Evolutionary conservation across 331 rosid species (phyloP), one percentile per base, ranked within the genome.

Genomic region (Acacia concinna): DNA sequence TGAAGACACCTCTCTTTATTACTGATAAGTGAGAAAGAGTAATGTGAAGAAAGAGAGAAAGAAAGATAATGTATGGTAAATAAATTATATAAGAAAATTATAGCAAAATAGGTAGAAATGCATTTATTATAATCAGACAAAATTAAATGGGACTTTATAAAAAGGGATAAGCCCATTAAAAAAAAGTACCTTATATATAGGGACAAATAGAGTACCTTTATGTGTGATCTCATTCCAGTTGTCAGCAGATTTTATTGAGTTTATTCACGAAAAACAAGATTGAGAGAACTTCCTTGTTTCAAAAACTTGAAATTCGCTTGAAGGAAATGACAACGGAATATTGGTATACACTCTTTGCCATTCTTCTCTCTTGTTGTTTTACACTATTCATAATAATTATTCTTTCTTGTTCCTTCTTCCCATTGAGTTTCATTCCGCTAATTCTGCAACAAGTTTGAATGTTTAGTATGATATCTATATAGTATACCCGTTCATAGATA

Each of bases 251-350:
- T 87, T 81, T 82, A 41, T 92, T 66, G 85, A 92, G 85, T 97
- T 97, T 2, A 86, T 92, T 64, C 98, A 94, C 78, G 88, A 91
- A 81, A 94, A 94, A 74, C 98, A 94, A 85, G 98, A 92, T 81
- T 75, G 97, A 92, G 89, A 92, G 87, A 86, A 90, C 93, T 77
- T 83, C 94, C 41, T 80, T 92, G 72, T 92, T 91, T 78, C 94
- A 87, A 84, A 94, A 92, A 86, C 97, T 94, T 84, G 97, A 87
- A 88, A 38, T 32, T 18, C 98, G 98, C 56, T 85, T 94, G 84
- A 94, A 83, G 84, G 89, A 91, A 1, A 92, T 92, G 98, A 86
- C 95, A 8, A 64, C 62, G 88, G 98, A 94, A 74, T 94, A 94
- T 88, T 92, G 97, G 97, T 91, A 85, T 62, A 38, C 8, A 72